These are phyloP conservation scores for Cladosporium sphaerospermum DNA, from an alignment of 2,329 filamentous ascomycete genomes.

Conservation along the genomic window DNA sequence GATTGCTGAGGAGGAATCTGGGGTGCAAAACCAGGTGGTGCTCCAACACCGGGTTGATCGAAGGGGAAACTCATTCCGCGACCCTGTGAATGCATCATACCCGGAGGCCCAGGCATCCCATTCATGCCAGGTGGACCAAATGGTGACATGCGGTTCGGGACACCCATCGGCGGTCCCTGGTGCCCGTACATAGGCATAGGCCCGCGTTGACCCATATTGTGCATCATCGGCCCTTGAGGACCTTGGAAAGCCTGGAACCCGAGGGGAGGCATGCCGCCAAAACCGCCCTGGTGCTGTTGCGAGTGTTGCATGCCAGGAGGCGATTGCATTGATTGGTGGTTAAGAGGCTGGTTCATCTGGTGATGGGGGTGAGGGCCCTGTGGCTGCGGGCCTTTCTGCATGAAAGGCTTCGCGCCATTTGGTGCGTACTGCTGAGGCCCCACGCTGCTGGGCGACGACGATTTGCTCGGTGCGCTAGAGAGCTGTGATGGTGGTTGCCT, in stretches of 20 bases:
- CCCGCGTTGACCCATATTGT: constrained; percentile 46
- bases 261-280: constrained; percentile 45
- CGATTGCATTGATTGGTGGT: constrained; percentile 54
- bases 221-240: constrained; percentile 49
- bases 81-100: constrained; percentile 50
- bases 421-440: constrained; percentile 60
- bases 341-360: constrained; percentile 37
- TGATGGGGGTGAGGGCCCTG: constrained; percentile 48
- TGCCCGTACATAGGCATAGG: constrained; percentile 50
- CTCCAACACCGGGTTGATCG: constrained; percentile 33
- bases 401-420: constrained; percentile 1
- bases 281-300: constrained; percentile 34
- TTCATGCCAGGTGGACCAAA: constrained; percentile 57
- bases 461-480: constrained; percentile 42
- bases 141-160: constrained; percentile 26
- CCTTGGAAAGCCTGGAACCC: constrained; percentile 51
- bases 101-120: constrained; percentile 39
- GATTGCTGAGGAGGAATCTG: constrained; percentile 31
- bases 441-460: constrained; percentile 53
- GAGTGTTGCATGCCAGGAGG: constrained; percentile 51
- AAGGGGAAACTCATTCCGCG: constrained; percentile 44
- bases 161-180: constrained; percentile 45
- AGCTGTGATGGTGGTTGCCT: constrained; percentile 54
- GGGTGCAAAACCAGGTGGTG: constrained; percentile 49
- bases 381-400: constrained; percentile 38